A percentile compares a stretch with the other conserved stretches of the same genome.
phyloP scores from a whole-genome alignment of 345 rosid species.

The Pseudoturritis turrita region DNA sequence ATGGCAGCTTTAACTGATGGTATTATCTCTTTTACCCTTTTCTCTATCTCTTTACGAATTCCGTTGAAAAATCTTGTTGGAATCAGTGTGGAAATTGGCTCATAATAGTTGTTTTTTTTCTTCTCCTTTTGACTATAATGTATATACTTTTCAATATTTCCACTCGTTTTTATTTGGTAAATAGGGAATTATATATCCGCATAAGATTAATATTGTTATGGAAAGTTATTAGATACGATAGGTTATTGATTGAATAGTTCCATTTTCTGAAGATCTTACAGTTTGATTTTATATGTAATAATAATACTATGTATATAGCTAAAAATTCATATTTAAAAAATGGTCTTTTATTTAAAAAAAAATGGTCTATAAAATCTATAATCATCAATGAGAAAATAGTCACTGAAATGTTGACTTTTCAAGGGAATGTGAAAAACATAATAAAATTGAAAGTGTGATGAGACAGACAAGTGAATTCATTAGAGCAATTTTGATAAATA shows the following conservation, averaged over 20 bases:
- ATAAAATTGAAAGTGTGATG: background rate
- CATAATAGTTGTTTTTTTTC: background rate
- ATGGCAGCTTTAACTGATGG: slow-evolving; percentile 14
- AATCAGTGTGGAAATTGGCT: slow-evolving; percentile 18
- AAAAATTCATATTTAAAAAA: too few species aligned
- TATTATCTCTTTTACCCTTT: background rate
- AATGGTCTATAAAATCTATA: too few species aligned
- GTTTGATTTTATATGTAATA: background rate
- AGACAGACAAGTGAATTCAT: background rate
- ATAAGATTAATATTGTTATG: background rate
- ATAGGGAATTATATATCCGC: background rate
- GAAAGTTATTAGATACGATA: background rate
- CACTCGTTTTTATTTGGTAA: background rate
- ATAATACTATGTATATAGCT: too few species aligned
- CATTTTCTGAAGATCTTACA: background rate
- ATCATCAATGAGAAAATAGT: background rate
- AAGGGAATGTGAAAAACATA: background rate
- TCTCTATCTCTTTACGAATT: slow-evolving; percentile 2
- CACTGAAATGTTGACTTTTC: background rate
- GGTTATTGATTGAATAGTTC: background rate
- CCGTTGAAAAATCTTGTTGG: slow-evolving; percentile 16
- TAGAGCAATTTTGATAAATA: background rate
- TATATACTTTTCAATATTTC: background rate
- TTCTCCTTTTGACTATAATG: slow-evolving; percentile 16
- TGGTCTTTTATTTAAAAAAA: too few species aligned